phyloP scores from a whole-genome alignment of 306 rosid genomes.

The Biancaea sappan region DNA sequence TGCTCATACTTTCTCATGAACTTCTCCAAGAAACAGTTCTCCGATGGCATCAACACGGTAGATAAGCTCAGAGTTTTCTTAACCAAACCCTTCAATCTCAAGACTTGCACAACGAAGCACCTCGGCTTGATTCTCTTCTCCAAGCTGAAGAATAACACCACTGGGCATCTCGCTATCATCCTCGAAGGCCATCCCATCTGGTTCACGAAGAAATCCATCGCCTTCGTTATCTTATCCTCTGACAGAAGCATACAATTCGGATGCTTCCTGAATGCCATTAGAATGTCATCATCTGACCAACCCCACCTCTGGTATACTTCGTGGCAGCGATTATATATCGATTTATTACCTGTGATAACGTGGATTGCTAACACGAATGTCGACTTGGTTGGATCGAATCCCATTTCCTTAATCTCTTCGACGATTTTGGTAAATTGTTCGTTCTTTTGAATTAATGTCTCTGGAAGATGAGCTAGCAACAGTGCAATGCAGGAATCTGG shows the following conservation, averaged over 20 bases:
- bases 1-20: constrained; percentile 22
- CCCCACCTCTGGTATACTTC: constrained; percentile 38
- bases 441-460: constrained; percentile 29
- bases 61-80: constrained; percentile 32
- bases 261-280: constrained; percentile 33
- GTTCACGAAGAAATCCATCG: constrained; percentile 37
- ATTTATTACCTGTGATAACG: constrained; percentile 20
- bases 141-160: constrained; percentile 33
- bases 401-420: constrained; percentile 32
- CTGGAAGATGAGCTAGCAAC: constrained; percentile 37
- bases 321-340: constrained; percentile 27
- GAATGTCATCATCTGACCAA: constrained; percentile 32
- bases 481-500: constrained; percentile 30
- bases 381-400: constrained; percentile 30
- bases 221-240: constrained; percentile 32
- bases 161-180: constrained; percentile 34
- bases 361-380: constrained; percentile 32
- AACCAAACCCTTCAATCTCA: constrained; percentile 33
- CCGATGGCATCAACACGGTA: constrained; percentile 20
- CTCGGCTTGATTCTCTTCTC: constrained; percentile 37
- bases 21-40: constrained; percentile 26
- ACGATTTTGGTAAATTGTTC: constrained; percentile 7
- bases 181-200: constrained; percentile 36
- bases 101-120: constrained; percentile 26
- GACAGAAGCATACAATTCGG: constrained; percentile 34